Evolutionary conservation across 2,329 filamentous ascomycete genomes (phyloP).

Genomic region (Alternaria panax): DNA sequence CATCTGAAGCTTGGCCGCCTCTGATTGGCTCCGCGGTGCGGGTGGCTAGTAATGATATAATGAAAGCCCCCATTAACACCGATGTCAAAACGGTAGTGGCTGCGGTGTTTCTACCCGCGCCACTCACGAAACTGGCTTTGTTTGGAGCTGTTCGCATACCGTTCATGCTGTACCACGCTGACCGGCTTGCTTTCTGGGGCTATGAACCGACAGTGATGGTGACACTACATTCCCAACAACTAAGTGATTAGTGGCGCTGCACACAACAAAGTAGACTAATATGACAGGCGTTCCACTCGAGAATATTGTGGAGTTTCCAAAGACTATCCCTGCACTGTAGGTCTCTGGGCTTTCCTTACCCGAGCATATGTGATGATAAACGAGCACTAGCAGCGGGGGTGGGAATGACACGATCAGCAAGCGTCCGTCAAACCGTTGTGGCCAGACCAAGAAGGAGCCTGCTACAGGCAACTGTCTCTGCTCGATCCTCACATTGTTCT

Average conservation of each 20-base stretch:
- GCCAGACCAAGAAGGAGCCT: not conserved
- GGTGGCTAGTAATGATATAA: not conserved
- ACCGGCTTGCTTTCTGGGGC: not conserved
- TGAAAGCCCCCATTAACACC: not conserved
- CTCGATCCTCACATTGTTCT: not conserved
- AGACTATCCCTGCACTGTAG: not conserved
- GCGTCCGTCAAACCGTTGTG: not conserved
- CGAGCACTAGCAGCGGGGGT: not conserved
- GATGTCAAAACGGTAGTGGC: not conserved
- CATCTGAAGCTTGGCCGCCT: not conserved
- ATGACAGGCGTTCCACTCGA: not conserved
- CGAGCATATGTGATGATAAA: not conserved
- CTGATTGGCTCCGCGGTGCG: not conserved
- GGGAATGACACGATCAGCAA: not conserved
- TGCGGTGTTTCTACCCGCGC: constrained; percentile 1
- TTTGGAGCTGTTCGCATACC: constrained; percentile 18
- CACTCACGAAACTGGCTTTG: not conserved
- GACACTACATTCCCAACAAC: constrained; percentile 1
- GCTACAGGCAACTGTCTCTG: not conserved
- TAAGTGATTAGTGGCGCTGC: not conserved
- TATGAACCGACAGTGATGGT: not conserved
- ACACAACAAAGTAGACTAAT: not conserved
- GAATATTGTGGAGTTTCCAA: not conserved
- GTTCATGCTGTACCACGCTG: constrained; percentile 18
- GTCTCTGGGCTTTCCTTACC: not conserved